phyloP scores from a whole-genome alignment of 164 flowering plant species.

The Macadamia tetraphylla region DNA sequence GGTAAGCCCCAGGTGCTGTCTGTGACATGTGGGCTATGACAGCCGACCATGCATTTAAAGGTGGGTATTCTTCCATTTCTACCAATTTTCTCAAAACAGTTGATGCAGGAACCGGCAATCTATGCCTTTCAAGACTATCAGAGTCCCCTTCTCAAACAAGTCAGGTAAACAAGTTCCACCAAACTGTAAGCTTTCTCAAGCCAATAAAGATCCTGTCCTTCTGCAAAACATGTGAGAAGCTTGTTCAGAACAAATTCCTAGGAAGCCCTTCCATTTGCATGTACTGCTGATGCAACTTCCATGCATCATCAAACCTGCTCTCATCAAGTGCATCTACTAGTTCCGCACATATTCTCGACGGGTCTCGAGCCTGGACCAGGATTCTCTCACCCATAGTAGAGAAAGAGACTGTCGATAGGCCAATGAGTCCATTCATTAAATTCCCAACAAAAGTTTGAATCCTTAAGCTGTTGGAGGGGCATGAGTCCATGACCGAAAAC shows the following conservation, averaged over 20 bases:
- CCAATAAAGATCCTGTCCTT: slow-evolving; percentile 46
- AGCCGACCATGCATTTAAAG: slow-evolving; percentile 76
- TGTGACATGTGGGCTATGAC: slow-evolving; percentile 69
- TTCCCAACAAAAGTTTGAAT: background rate
- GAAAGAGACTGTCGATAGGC: slow-evolving; percentile 11
- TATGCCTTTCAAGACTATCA: slow-evolving; percentile 60
- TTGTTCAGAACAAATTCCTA: slow-evolving; percentile 60
- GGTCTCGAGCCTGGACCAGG: slow-evolving; percentile 77
- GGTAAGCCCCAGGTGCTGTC: slow-evolving; percentile 62
- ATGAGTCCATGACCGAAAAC: background rate
- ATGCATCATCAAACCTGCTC: slow-evolving; percentile 46
- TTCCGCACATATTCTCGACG: slow-evolving; percentile 45
- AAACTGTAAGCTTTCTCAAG: slow-evolving; percentile 60
- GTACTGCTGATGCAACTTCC: slow-evolving; percentile 65
- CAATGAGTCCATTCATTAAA: slow-evolving; percentile 2
- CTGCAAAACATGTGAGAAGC: slow-evolving; percentile 46
- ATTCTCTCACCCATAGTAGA: slow-evolving; percentile 48
- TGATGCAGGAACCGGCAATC: slow-evolving; percentile 65
- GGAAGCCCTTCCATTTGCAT: slow-evolving; percentile 85
- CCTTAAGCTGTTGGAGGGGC: background rate
- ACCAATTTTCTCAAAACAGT: slow-evolving; percentile 75
- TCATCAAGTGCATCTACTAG: slow-evolving; percentile 56
- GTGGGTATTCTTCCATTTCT: slow-evolving; percentile 55
- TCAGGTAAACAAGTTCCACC: slow-evolving; percentile 60
- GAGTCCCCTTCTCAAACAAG: slow-evolving; percentile 55